phyloP scores from a whole-genome alignment of 768 basidiomycete genomes.

The Trametes gibbosa region DNA sequence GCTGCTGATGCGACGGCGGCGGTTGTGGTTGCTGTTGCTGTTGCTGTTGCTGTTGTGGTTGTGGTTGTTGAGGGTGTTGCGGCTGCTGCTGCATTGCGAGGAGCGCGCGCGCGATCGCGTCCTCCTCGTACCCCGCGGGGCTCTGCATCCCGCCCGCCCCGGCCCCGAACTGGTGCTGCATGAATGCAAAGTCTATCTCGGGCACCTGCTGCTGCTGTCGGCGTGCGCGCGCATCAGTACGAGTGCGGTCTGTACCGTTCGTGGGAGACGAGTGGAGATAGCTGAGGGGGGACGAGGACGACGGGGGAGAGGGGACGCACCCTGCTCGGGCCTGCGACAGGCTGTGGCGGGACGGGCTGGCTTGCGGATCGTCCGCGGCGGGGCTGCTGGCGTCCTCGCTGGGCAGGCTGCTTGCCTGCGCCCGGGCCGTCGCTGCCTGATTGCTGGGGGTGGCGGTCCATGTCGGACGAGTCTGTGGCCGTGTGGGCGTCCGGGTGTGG shows the following conservation, averaged over 20 bases:
- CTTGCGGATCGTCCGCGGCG: constrained; percentile 21
- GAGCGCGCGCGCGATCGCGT: constrained; percentile 19
- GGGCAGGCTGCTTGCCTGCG: constrained; percentile 2
- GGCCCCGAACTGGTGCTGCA: constrained; percentile 9
- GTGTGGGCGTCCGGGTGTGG: not conserved
- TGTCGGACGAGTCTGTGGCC: not conserved
- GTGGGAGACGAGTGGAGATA: not conserved
- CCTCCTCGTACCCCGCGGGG: constrained; percentile 22
- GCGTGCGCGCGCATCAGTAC: not conserved
- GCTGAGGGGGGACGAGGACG: not conserved
- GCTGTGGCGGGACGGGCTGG: constrained; percentile 17
- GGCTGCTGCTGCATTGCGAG: constrained; percentile 17
- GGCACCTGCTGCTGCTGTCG: constrained; percentile 1
- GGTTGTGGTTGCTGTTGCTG: not conserved
- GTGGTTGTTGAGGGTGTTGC: not conserved
- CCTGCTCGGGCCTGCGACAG: constrained; percentile 19
- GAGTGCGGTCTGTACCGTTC: not conserved
- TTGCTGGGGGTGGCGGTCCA: constrained; percentile 5
- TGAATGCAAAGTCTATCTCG: constrained; percentile 18
- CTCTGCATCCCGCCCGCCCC: constrained; percentile 6
- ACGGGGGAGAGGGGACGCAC: constrained; percentile 6
- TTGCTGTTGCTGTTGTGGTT: not conserved
- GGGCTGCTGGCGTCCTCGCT: constrained; percentile 2
- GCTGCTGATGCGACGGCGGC: not conserved
- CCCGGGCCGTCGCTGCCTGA: not conserved